A percentile compares a stretch with the other conserved stretches of the same genome.
Conservation (phyloP, 306 rosid genomes). For the Herpetospermum pedunculosum region DNA sequence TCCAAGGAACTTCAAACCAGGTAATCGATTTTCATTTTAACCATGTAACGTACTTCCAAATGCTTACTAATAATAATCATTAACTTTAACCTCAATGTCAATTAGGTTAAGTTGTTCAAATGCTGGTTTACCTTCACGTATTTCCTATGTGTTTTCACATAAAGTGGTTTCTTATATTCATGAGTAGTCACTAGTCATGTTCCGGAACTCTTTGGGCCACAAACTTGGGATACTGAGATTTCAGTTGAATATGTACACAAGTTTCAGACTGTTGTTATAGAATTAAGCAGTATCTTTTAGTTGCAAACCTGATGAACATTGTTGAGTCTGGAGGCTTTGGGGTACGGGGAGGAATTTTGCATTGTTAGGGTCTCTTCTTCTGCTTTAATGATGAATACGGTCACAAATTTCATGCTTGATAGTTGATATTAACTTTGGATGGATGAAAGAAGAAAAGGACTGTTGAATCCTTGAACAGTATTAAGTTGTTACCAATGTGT, state of each 20-base stretch:
- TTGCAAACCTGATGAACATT: background rate
- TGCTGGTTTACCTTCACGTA: background rate
- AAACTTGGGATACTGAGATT: background rate
- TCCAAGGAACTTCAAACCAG: constrained; percentile 47
- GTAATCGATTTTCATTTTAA: constrained; percentile 24
- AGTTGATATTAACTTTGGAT: too few species aligned
- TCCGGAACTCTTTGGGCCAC: background rate
- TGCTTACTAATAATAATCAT: background rate
- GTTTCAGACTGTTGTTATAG: background rate
- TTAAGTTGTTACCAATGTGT: too few species aligned
- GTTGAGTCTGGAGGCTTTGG: background rate
- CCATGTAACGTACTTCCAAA: background rate
- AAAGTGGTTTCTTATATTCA: background rate
- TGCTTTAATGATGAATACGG: background rate
- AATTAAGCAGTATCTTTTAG: background rate
- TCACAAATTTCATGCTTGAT: background rate
- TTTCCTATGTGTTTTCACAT: background rate
- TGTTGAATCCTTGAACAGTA: background rate
- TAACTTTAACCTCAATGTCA: background rate
- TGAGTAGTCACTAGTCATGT: background rate
- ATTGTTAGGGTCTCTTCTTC: background rate
- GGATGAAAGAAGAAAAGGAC: background rate
- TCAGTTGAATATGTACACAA: background rate
- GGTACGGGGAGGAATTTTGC: background rate
- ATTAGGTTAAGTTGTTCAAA: background rate